phyloP scores from a whole-genome alignment of 495 filamentous ascomycete genomes.

The Aspergillus mulundensis region DNA sequence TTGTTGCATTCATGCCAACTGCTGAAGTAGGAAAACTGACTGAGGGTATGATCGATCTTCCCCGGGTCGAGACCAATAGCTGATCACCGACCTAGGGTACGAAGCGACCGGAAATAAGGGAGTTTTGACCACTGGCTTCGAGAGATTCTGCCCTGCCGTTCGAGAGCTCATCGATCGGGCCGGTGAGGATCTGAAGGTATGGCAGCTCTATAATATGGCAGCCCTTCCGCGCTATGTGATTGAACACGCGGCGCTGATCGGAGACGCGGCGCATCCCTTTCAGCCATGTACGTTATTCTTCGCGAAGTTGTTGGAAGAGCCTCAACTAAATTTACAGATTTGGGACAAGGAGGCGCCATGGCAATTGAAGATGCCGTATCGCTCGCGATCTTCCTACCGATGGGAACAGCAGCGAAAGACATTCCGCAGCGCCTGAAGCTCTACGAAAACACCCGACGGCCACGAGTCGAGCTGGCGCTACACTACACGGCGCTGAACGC shows the following conservation, averaged over 20 bases:
- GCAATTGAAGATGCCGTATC: constrained; percentile 60
- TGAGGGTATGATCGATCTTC: constrained; percentile 14
- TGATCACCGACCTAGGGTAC: constrained; percentile 31
- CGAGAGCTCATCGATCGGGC: constrained; percentile 38
- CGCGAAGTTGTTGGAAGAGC: no score
- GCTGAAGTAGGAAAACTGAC: constrained; percentile 9
- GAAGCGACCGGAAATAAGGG: constrained; percentile 38
- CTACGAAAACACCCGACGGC: constrained; percentile 47
- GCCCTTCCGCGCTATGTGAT: constrained; percentile 47
- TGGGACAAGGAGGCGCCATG: constrained; percentile 53
- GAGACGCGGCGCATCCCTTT: constrained; percentile 62
- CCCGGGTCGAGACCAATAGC: background rate
- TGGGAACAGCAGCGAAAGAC: constrained; percentile 33
- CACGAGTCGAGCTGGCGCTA: constrained; percentile 19
- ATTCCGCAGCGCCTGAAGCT: constrained; percentile 46
- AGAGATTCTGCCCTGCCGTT: constrained; percentile 41
- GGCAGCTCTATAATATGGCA: constrained; percentile 58
- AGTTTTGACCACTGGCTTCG: constrained; percentile 41
- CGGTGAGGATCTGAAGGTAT: constrained; percentile 47
- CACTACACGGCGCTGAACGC: constrained; percentile 10
- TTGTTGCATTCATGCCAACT: constrained; percentile 27
- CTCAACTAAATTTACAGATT: constrained; percentile 22
- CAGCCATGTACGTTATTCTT: constrained; percentile 31
- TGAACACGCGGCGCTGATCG: constrained; percentile 46
- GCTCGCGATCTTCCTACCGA: constrained; percentile 48